Base-by-base conservation (phyloP, 2,329 filamentous ascomycete species). In the Neophaeococcomyces aloes region DNA sequence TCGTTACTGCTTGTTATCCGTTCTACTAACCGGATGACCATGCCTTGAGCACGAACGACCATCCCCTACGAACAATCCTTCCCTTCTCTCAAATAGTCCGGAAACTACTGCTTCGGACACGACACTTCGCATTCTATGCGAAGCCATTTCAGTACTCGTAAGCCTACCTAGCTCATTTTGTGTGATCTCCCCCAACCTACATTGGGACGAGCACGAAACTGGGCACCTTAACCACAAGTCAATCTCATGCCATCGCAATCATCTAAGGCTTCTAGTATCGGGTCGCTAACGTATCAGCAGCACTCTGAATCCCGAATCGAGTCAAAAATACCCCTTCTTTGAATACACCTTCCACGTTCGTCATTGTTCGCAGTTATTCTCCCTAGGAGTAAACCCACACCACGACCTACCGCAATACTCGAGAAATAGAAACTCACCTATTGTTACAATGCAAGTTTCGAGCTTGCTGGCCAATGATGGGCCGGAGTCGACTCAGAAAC, bases 401-500 rank as follows among this genome's bases (percentile, higher is more conserved):
- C 10, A 27, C 17, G 8, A 10, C n/a, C n/a, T 30, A 25, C 25
- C n/a, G 11, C 14, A 36, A 8, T 13, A 39, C 23, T 27, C 37
- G 17, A 29, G 7, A 39, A 17, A 17, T 8, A 15, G 6, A 11
- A 39, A 10, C n/a, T 18, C 17, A 5, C 37, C 27, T 18, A 3
- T n/a, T n/a, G 13, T 30, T 27, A 42, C n/a, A n/a, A 42, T 42
- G 39, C 30, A 42, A 27, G 39, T 42, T 35, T 35, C 39, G 25
- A 42, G 15, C 19, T 7, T 42, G 30, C 30, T 42, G 23, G 14
- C 39, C 13, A 17, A 29, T 21, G 31, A 42, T 30, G 17, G 27
- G 30, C 19, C 30, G 14, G 29, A 21, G 4, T 10, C 13, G 6
- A 17, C 39, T 15, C 39, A 21, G 17, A 34, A 32, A 32, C 19